Percentiles rank a stretch among this genome's conserved stretches.
Conservation (phyloP, 2,329 filamentous ascomycete genomes). For the Colletotrichum incanum region DNA sequence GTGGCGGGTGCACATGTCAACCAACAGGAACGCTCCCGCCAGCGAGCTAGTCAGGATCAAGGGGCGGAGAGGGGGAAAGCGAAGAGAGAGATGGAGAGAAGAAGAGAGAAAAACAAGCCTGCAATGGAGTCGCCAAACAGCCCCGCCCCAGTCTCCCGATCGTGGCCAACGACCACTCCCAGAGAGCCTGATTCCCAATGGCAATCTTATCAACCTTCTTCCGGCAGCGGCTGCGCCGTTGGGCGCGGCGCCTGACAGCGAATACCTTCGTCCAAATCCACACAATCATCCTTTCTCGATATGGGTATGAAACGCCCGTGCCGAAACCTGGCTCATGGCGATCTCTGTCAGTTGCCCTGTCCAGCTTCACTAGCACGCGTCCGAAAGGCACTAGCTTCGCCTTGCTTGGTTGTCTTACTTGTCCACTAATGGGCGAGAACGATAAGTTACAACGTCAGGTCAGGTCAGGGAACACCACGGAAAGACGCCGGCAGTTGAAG, state of each 20-base stretch:
- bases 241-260: neutral
- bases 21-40: slow-evolving; percentile 34
- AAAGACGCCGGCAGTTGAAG: slow-evolving; percentile 36
- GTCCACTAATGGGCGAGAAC: slow-evolving; percentile 5
- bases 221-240: slow-evolving; percentile 23
- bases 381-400: slow-evolving; percentile 21
- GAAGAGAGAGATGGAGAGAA: neutral
- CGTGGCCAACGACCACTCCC: slow-evolving; percentile 14
- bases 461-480: slow-evolving; percentile 13
- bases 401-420: slow-evolving; percentile 15
- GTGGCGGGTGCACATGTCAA: slow-evolving; percentile 20
- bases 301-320: slow-evolving; percentile 39
- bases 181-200: neutral
- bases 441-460: slow-evolving; percentile 18
- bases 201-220: slow-evolving; percentile 2
- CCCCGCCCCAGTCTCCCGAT: slow-evolving; percentile 21
- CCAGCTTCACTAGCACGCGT: slow-evolving; percentile 26
- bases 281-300: slow-evolving; percentile 25
- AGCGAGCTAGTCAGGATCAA: slow-evolving; percentile 34
- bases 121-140: slow-evolving; percentile 21
- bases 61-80: slow-evolving; percentile 21
- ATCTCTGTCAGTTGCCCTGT: slow-evolving; percentile 32
- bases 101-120: neutral
- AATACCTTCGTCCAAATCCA: slow-evolving; percentile 10
- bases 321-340: slow-evolving; percentile 21